Evolutionary conservation across 2,329 filamentous ascomycete species (phyloP).

Genomic region (Aspergillus intermedius): DNA sequence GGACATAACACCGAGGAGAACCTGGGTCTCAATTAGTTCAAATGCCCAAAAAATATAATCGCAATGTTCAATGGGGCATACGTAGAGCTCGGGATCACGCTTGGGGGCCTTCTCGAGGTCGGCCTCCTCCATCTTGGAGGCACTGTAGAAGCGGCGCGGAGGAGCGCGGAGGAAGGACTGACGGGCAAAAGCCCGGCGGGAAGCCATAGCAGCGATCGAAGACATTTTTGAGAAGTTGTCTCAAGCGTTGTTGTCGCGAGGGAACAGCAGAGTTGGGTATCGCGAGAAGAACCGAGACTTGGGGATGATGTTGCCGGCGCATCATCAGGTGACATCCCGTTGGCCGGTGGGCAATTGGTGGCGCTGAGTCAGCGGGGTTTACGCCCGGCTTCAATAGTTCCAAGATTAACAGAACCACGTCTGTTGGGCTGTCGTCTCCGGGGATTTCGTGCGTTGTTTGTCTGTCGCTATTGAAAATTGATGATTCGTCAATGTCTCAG

Average conservation of each 20-base stretch:
- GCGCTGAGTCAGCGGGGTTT: conserved; percentile 14
- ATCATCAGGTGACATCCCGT: conserved; percentile 23
- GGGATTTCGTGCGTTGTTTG: too few species aligned
- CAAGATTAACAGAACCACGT: too few species aligned
- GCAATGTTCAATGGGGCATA: conserved; percentile 37
- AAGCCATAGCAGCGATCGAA: conserved; percentile 36
- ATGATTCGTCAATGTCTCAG: neutral
- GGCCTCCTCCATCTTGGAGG: conserved; percentile 43
- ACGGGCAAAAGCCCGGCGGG: conserved; percentile 37
- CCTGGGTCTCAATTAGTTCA: conserved; percentile 46
- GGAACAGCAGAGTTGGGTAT: conserved; percentile 7
- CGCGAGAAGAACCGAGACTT: conserved; percentile 7
- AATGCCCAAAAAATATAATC: conserved; percentile 1
- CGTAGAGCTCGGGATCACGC: conserved; percentile 68
- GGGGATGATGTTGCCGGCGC: conserved; percentile 27
- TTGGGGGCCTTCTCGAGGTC: conserved; percentile 58
- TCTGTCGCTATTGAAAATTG: neutral
- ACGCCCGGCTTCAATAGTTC: neutral
- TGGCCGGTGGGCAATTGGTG: conserved; percentile 8
- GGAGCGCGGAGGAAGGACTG: conserved; percentile 36
- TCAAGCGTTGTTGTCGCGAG: conserved; percentile 7
- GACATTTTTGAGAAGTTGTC: conserved; percentile 28
- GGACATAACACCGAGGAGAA: conserved; percentile 86
- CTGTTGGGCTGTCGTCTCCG: too few species aligned
- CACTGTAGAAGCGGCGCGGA: conserved; percentile 32